These are phyloP conservation scores for Diatrype stigma DNA, from an alignment of 2,329 filamentous ascomycete species.

Conservation along the genomic window DNA sequence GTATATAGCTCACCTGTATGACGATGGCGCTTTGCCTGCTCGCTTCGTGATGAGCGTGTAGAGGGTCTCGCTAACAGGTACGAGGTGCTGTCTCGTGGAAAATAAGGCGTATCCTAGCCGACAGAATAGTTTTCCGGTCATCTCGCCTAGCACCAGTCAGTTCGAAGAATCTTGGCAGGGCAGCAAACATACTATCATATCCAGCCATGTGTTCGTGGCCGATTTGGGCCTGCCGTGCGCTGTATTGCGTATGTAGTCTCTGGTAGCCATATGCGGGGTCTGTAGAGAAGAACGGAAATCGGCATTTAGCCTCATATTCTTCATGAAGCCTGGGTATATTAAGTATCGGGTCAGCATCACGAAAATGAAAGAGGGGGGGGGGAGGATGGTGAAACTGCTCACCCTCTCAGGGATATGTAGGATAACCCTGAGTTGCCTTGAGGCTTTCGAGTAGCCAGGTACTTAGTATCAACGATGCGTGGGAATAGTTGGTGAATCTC, in stretches of 20 bases:
- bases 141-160: conserved; percentile 28
- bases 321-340: background rate
- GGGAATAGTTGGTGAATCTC: conserved; percentile 44
- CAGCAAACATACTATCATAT: conserved; percentile 47
- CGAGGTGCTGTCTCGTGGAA: background rate
- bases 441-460: conserved; percentile 42
- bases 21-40: background rate
- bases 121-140: conserved; percentile 31
- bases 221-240: conserved; percentile 10
- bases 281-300: conserved; percentile 35
- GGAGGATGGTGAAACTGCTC: background rate
- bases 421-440: background rate
- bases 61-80: background rate
- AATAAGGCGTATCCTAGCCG: conserved; percentile 8
- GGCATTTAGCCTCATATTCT: background rate
- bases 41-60: background rate
- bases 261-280: conserved; percentile 23
- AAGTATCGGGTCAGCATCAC: background rate
- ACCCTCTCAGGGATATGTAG: background rate
- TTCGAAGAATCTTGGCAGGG: background rate
- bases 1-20: too few species aligned
- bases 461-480: conserved; percentile 57
- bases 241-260: conserved; percentile 31
- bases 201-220: conserved; percentile 49
- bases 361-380: background rate